These are phyloP conservation scores for Nicotiana attenuata DNA, from an alignment of 257 asterid species.

Conservation along the genomic window DNA sequence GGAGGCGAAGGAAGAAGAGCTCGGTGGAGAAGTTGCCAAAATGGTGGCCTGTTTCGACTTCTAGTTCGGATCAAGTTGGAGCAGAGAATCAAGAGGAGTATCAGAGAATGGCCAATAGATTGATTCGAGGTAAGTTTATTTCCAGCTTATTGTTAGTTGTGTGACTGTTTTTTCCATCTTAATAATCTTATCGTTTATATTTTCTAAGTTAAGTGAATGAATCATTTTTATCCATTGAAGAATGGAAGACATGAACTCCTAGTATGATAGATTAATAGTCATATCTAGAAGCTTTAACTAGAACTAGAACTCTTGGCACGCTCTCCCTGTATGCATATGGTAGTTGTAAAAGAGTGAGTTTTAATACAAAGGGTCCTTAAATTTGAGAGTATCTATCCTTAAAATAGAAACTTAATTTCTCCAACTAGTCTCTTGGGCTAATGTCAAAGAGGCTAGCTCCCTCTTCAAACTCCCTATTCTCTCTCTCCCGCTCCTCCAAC, in stretches of 20 bases:
- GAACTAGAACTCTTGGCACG: background rate
- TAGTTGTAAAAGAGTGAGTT: background rate
- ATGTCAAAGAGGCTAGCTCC: too few species aligned
- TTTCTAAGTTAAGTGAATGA: background rate
- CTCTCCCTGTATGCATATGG: background rate
- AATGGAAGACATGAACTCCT: background rate
- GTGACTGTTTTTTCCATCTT: background rate
- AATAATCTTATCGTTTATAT: background rate
- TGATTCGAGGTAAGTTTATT: slow-evolving; percentile 53
- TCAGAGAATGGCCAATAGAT: slow-evolving; percentile 58
- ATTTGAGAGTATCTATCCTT: background rate
- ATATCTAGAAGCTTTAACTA: background rate
- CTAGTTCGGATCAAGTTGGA: slow-evolving; percentile 17
- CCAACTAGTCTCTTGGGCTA: too few species aligned
- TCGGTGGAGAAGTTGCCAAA: slow-evolving; percentile 51
- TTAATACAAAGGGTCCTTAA: background rate
- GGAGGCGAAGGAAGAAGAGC: slow-evolving; percentile 29
- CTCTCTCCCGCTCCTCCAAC: too few species aligned
- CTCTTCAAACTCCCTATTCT: too few species aligned
- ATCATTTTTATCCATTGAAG: background rate
- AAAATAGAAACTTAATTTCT: background rate
- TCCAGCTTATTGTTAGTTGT: background rate
- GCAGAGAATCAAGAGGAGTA: slow-evolving; percentile 51
- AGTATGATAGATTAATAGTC: background rate
- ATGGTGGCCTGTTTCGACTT: slow-evolving; percentile 75